Percentiles rank a stretch among this genome's conserved stretches.
phyloP scores from a whole-genome alignment of 805 yeast species.

The Candida ficus region DNA sequence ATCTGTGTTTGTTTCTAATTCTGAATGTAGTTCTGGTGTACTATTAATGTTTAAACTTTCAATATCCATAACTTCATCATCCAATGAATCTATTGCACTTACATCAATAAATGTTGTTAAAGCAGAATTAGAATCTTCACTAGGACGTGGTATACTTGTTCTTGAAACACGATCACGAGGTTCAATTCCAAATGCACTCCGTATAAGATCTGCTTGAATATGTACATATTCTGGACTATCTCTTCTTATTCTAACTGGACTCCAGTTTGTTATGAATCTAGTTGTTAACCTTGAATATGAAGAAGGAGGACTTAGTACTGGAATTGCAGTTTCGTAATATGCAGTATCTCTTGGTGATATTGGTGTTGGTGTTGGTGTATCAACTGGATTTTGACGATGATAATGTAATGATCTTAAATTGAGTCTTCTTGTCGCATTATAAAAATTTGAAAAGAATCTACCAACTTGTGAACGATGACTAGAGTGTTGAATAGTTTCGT shows the following conservation, averaged over 20 bases:
- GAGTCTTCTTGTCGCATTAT: neutral
- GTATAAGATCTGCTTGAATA: neutral
- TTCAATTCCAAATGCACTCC: neutral
- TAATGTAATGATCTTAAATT: neutral
- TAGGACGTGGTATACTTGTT: neutral
- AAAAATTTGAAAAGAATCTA: neutral
- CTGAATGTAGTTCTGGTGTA: too few relatives aligned
- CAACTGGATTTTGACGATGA: neutral
- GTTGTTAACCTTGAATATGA: neutral
- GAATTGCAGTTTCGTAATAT: slow-evolving; percentile 6
- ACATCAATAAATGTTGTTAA: neutral
- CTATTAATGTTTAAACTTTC: too few relatives aligned
- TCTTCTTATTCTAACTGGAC: slow-evolving; percentile 10
- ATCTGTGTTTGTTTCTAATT: neutral
- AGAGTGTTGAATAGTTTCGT: neutral
- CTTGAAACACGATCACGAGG: too few relatives aligned
- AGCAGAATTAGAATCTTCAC: neutral
- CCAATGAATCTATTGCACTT: neutral
- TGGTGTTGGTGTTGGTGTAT: neutral
- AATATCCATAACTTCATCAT: neutral
- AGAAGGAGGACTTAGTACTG: neutral
- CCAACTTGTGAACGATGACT: neutral
- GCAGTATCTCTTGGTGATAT: neutral
- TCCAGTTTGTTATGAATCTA: slow-evolving; percentile 1
- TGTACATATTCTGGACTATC: slow-evolving; percentile 2